A percentile compares a stretch with the other conserved stretches of the same genome.
These are phyloP conservation scores for Firmiana major DNA, from an alignment of 345 rosid species.

Conservation along the genomic window DNA sequence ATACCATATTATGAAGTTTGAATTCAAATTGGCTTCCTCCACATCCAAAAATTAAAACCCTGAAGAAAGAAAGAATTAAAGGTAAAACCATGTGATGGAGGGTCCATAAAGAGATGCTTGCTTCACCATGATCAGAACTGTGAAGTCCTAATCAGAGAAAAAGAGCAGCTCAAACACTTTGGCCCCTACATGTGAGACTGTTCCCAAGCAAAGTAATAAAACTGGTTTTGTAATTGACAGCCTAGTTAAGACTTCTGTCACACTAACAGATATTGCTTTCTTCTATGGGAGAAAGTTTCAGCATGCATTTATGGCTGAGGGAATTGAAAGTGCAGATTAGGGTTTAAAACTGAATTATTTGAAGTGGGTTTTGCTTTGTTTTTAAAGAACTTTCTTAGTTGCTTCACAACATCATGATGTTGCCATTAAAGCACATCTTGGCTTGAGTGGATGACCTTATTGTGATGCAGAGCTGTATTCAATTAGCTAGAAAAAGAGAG, in stretches of 20 bases:
- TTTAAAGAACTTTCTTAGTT: background rate
- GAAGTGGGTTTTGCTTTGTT: constrained; percentile 1
- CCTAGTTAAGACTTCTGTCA: too few species aligned
- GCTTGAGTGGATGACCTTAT: background rate
- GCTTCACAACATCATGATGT: background rate
- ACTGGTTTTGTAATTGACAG: background rate
- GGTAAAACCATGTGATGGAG: background rate
- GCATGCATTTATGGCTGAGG: background rate
- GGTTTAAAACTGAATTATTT: background rate
- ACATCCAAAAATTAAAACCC: background rate
- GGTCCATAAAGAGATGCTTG: background rate
- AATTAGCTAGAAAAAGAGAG: background rate
- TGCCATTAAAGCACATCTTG: background rate
- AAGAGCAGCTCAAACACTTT: background rate
- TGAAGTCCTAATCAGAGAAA: constrained; percentile 1
- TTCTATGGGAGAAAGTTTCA: background rate
- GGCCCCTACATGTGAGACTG: constrained; percentile 6
- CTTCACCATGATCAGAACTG: background rate
- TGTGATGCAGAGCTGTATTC: constrained; percentile 8
- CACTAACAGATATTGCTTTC: background rate
- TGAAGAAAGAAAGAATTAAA: background rate
- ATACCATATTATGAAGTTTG: background rate
- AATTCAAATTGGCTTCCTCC: constrained; percentile 2
- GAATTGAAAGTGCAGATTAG: background rate
- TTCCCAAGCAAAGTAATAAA: background rate